These are phyloP conservation scores for Moelleriella libera DNA, from an alignment of 2,329 filamentous ascomycete genomes.

Conservation along the genomic window DNA sequence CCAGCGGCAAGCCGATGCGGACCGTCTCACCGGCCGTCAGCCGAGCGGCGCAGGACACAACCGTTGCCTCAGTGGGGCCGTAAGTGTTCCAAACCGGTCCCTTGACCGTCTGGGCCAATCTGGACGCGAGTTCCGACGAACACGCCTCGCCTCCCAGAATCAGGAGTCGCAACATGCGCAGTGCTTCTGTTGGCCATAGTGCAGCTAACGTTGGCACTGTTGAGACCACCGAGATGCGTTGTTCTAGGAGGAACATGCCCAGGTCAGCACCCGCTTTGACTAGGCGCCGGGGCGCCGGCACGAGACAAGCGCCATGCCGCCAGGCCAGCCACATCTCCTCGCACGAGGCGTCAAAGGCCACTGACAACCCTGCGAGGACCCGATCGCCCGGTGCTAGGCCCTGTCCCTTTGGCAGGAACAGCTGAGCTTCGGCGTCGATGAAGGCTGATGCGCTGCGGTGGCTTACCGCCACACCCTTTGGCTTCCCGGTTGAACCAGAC, in stretches of 20 bases:
- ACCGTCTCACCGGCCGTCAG: constrained; percentile 5
- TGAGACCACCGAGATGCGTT: constrained; percentile 8
- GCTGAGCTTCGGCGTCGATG: constrained; percentile 8
- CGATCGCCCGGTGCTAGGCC: constrained; percentile 8
- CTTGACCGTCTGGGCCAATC: constrained; percentile 5
- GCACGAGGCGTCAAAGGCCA: constrained; percentile 9
- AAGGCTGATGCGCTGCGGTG: constrained; percentile 10
- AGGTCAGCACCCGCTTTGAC: constrained; percentile 8
- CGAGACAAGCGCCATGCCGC: constrained; percentile 8
- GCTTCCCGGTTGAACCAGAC: constrained; percentile 8
- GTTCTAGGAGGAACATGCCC: constrained; percentile 4
- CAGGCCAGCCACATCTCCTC: constrained; percentile 10
- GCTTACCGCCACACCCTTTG: constrained; percentile 10
- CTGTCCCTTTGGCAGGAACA: constrained; percentile 5
- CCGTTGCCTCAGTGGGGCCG: constrained; percentile 10
- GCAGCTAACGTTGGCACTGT: constrained; percentile 9
- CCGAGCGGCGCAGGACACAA: constrained; percentile 8
- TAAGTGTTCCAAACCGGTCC: constrained; percentile 9
- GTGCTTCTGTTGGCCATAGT: constrained; percentile 7
- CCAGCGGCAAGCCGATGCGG: constrained; percentile 8
- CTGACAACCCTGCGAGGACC: constrained; percentile 8
- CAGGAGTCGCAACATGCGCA: constrained; percentile 5
- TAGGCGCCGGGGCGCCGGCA: constrained; percentile 7
- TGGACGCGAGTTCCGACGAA: constrained; percentile 5
- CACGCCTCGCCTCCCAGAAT: constrained; percentile 11